Evolutionary conservation across 176 grass and related monocot species (phyloP), one percentile per base, ranked within the genome.

Genomic region (Juncus effusus): DNA sequence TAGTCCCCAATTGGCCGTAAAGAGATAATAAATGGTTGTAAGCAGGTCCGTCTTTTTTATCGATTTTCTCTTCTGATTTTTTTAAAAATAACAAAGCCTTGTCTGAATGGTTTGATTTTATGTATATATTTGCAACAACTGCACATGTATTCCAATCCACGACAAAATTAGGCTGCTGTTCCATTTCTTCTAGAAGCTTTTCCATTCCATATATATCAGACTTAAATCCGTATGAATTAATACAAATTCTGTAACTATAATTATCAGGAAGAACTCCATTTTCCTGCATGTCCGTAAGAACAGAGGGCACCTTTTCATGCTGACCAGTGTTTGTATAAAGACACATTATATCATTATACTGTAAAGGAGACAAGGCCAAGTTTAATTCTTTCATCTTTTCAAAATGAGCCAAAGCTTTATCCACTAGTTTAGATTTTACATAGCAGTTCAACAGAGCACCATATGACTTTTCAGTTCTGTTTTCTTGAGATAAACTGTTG

Each of bases 191-290:
- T 10, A 96, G 56, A 59, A 74, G 69, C 41, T 80, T 96, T 69
- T 91, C 87, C 87, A 96, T 78, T 12, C 76, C 78, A 54, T 78
- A 67, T 58, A 88, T 78, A 77, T 96, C 91, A n/a, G 84, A 86
- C 50, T 54, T 75, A 16, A 4, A 56, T 10, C 91, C 91, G 55
- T 88, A 96, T 37, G 91, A 87, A 73, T 85, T 85, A 9, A 85
- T 90, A 70, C 87, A 96, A 60, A 88, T 88, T 77, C 76, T 85
- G 56, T 96, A 96, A 58, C 87, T 96, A 52, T 87, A 96, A 64
- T 87, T 87, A 67, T 90, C 78, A 51, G 91, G 91, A 60, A 85
- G 59, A 50, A 96, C 76, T 38, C 87, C 77, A 52, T 85, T 74
- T 19, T 73, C 56, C 70, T 85, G 85, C 91, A 96, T 96, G 42